A percentile compares a stretch with the other conserved stretches of the same genome.
These are phyloP conservation scores for Rozella allomycis DNA, from an alignment of 371 early-diverging fungal genomes.

Conservation along the genomic window DNA sequence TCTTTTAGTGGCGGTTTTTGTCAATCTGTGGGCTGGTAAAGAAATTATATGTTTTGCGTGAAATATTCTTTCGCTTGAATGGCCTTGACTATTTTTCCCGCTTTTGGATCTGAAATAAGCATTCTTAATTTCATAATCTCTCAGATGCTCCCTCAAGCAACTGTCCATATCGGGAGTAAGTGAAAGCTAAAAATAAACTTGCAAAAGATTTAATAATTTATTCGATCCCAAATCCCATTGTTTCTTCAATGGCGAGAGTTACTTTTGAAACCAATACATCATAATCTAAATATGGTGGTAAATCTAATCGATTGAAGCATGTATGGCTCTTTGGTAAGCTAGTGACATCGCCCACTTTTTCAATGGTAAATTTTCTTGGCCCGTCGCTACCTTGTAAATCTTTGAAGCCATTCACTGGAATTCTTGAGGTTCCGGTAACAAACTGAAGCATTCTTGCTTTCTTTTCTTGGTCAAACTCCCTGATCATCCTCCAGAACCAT, in stretches of 20 bases:
- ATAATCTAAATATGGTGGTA: slow-evolving; percentile 64
- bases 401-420: slow-evolving; percentile 95
- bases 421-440: slow-evolving; percentile 90
- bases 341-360: slow-evolving; percentile 66
- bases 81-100: too few relatives aligned
- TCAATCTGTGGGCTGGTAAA: too few relatives aligned
- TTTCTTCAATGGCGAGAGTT: slow-evolving; percentile 79
- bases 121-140: too few relatives aligned
- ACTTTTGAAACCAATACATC: slow-evolving; percentile 47
- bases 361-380: slow-evolving; percentile 83
- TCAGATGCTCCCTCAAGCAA: too few relatives aligned
- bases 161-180: too few relatives aligned
- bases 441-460: slow-evolving; percentile 87
- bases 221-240: slow-evolving; percentile 11
- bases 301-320: slow-evolving; percentile 87
- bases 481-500: slow-evolving; percentile 90
- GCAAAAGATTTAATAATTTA: slow-evolving; percentile 2
- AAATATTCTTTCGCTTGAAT: too few relatives aligned
- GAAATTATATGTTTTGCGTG: too few relatives aligned
- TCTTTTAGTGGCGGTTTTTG: too few relatives aligned
- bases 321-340: slow-evolving; percentile 83
- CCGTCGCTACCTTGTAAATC: slow-evolving; percentile 93
- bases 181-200: too few relatives aligned
- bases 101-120: too few relatives aligned
- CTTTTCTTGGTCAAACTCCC: slow-evolving; percentile 73